These are phyloP conservation scores for Fusarium nygamai DNA, from an alignment of 2,329 filamentous ascomycete species.

Conservation along the genomic window DNA sequence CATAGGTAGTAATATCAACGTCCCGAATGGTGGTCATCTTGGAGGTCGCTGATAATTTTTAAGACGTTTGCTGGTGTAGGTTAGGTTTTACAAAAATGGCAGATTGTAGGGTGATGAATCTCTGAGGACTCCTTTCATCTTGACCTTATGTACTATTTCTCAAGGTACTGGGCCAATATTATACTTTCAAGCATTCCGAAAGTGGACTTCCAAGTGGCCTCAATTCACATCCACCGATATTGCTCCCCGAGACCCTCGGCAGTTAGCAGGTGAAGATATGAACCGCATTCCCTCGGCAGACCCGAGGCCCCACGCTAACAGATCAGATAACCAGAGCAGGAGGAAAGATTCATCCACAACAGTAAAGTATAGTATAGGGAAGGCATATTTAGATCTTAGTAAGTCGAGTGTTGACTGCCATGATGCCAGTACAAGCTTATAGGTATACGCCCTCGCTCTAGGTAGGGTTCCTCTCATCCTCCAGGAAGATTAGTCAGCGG, in stretches of 20 bases:
- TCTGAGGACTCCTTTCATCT: fast-evolving
- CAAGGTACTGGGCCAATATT: fast-evolving
- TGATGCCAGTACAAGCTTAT: background rate
- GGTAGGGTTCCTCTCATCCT: too few species aligned
- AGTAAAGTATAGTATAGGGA: background rate
- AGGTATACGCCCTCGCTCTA: background rate
- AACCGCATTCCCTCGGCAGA: background rate
- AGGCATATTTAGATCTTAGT: fast-evolving
- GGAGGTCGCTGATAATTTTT: too few species aligned
- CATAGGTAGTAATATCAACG: background rate
- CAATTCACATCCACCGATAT: fast-evolving
- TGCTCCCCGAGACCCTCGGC: background rate
- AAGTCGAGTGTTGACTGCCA: background rate
- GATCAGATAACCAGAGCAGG: background rate
- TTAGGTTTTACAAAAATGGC: fast-evolving
- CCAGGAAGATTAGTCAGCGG: too few species aligned
- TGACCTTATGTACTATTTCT: background rate
- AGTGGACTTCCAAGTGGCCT: background rate
- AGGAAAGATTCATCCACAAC: background rate
- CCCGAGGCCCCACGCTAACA: background rate
- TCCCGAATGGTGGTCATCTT: background rate
- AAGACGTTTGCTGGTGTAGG: background rate
- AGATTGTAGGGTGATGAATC: fast-evolving
- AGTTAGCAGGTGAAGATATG: fast-evolving
- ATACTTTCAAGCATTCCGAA: too few species aligned